Conservation (phyloP, 768 basidiomycete species). For the Floccularia luteovirens region DNA sequence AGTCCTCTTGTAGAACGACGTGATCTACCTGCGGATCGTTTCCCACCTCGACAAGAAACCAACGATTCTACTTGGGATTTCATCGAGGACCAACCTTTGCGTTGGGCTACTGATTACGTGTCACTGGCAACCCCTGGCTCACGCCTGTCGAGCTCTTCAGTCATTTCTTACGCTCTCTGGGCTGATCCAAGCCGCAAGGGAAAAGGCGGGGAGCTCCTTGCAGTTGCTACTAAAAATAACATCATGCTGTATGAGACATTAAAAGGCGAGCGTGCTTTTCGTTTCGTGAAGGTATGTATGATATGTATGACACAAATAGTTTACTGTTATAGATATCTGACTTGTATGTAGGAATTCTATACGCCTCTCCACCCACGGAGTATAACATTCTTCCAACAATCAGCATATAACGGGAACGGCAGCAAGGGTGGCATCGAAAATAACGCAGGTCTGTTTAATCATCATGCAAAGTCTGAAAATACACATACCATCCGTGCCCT, state of each 20-base stretch:
- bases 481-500: constrained; percentile 25
- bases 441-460: constrained; percentile 17
- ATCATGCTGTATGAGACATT: constrained; percentile 79
- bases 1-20: too few relatives aligned
- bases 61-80: constrained; percentile 66
- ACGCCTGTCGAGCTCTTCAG: constrained; percentile 47
- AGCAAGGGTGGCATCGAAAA: constrained; percentile 37
- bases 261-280: constrained; percentile 74
- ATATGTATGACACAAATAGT: not conserved
- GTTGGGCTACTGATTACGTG: constrained; percentile 86
- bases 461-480: constrained; percentile 37
- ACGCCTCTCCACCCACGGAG: constrained; percentile 63
- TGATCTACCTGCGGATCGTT: too few relatives aligned
- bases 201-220: constrained; percentile 49
- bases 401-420: constrained; percentile 43
- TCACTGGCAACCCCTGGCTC: constrained; percentile 67
- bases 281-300: constrained; percentile 68
- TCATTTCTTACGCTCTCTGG: constrained; percentile 66
- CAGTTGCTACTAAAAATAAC: constrained; percentile 66
- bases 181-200: constrained; percentile 42
- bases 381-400: constrained; percentile 65
- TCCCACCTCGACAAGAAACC: too few relatives aligned
- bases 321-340: constrained; percentile 2
- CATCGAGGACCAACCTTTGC: constrained; percentile 55
- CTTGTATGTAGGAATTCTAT: constrained; percentile 67